phyloP scores from a whole-genome alignment of 495 filamentous ascomycete genomes.

The Penicillium waksmanii region DNA sequence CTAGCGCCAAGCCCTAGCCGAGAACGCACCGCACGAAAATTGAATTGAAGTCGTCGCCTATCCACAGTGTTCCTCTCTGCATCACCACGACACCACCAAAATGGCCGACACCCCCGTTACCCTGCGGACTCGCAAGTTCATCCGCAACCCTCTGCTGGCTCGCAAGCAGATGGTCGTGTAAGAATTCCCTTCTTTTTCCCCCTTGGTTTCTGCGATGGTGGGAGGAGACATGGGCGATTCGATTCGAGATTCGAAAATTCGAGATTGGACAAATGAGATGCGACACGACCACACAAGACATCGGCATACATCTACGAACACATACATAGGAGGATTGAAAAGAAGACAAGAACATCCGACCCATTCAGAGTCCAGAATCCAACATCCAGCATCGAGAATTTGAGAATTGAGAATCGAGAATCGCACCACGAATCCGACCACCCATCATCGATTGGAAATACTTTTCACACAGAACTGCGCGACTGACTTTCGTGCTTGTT shows the following conservation, averaged over 20 bases:
- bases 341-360: neutral
- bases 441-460: conserved; percentile 2
- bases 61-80: conserved; percentile 29
- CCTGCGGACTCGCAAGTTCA: conserved; percentile 99
- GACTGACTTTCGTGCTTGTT: conserved; percentile 31
- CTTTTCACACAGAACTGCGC: conserved; percentile 6
- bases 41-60: conserved; percentile 34
- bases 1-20: conserved; percentile 46
- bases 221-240: conserved; percentile 23
- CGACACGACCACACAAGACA: neutral
- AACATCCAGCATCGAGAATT: neutral
- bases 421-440: neutral
- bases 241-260: neutral
- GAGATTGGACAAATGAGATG: conserved; percentile 10
- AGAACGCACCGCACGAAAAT: conserved; percentile 48
- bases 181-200: conserved; percentile 41
- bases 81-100: conserved; percentile 53
- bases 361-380: neutral
- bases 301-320: neutral
- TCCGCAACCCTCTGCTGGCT: conserved; percentile 96
- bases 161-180: conserved; percentile 99
- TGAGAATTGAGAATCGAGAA: neutral
- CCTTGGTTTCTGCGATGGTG: conserved; percentile 15
- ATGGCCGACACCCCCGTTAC: conserved; percentile 95
- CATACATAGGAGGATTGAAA: neutral